phyloP scores from a whole-genome alignment of 768 basidiomycete genomes.

The Lactarius indigo region DNA sequence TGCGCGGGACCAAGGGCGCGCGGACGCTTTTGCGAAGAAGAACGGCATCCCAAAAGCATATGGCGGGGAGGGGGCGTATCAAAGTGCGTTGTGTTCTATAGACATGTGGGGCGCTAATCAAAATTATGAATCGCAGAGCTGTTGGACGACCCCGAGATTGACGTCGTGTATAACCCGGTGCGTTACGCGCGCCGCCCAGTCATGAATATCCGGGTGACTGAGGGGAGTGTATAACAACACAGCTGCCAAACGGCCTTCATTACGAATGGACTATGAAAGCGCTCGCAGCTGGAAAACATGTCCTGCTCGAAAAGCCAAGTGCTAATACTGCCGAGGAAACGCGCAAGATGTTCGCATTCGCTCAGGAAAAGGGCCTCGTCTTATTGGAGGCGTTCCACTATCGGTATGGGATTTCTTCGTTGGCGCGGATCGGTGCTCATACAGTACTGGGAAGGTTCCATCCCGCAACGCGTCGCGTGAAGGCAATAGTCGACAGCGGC shows the following conservation, averaged over 20 bases:
- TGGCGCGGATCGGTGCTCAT: constrained; percentile 8
- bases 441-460: constrained; percentile 50
- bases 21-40: constrained; percentile 51
- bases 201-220: background rate
- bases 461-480: constrained; percentile 51
- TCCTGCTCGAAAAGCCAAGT: constrained; percentile 59
- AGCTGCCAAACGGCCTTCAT: constrained; percentile 60
- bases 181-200: constrained; percentile 14
- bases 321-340: constrained; percentile 51
- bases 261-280: constrained; percentile 68
- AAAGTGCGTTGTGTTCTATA: constrained; percentile 36
- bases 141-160: constrained; percentile 51
- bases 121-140: constrained; percentile 34
- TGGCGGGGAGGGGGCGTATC: constrained; percentile 46
- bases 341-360: constrained; percentile 47
- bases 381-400: constrained; percentile 63
- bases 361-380: constrained; percentile 46
- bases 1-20: constrained; percentile 48
- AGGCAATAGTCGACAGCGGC: constrained; percentile 50
- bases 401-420: constrained; percentile 30
- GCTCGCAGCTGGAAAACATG: constrained; percentile 58
- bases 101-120: background rate
- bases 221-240: background rate
- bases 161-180: constrained; percentile 57
- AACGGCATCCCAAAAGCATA: constrained; percentile 50